Conservation (phyloP, 371 early-diverging fungal genomes). For the Cladochytrium tenue region DNA sequence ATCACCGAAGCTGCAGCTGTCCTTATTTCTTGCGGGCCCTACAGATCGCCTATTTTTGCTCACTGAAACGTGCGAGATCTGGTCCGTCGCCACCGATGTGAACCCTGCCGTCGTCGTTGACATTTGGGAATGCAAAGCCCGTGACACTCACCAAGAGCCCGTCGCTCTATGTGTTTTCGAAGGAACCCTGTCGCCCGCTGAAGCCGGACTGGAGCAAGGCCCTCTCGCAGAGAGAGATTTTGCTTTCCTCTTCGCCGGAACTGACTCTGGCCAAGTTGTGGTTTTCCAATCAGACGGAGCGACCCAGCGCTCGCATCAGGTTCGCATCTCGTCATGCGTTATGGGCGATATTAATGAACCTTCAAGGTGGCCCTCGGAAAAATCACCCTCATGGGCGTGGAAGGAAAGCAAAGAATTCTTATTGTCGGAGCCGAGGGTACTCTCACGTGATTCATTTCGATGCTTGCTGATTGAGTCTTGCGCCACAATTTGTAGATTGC, state of each 20-base stretch:
- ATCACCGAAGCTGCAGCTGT: not conserved
- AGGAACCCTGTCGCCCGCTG: too few species aligned
- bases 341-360: not conserved
- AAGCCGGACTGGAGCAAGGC: too few species aligned
- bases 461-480: too few species aligned
- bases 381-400: not conserved
- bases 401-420: not conserved
- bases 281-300: conserved; percentile 36
- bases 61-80: conserved; percentile 44
- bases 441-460: too few species aligned
- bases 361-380: not conserved
- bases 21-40: not conserved
- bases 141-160: conserved; percentile 23
- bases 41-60: conserved; percentile 34
- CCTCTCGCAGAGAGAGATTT: too few species aligned
- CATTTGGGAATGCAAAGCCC: too few species aligned
- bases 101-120: conserved; percentile 49
- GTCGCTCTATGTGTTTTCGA: too few species aligned
- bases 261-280: conserved; percentile 47
- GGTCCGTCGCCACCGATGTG: conserved; percentile 39
- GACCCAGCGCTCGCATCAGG: conserved; percentile 28
- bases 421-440: not conserved
- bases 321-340: not conserved
- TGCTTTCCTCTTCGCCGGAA: conserved; percentile 42
- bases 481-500: not conserved